Evolutionary conservation across 768 basidiomycete species (phyloP).

Genomic region (Candolleomyces eurysporus): DNA sequence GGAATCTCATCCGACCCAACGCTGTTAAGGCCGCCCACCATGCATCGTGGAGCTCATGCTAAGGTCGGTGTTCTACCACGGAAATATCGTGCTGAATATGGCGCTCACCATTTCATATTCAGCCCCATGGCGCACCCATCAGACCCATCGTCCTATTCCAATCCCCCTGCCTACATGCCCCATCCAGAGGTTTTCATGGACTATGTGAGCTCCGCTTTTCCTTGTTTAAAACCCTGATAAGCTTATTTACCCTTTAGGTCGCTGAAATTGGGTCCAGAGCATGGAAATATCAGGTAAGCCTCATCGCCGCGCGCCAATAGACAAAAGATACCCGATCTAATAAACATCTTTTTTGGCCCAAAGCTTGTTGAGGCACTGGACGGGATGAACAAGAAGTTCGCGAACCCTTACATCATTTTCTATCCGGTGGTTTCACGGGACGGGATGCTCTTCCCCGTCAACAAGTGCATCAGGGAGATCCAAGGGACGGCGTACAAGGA

Average conservation of each 20-base stretch:
- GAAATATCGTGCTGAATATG: neutral
- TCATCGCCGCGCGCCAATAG: constrained; percentile 9
- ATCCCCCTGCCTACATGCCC: constrained; percentile 60
- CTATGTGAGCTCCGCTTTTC: constrained; percentile 41
- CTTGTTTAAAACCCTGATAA: constrained; percentile 8
- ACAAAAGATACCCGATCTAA: constrained; percentile 12
- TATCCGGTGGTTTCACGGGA: constrained; percentile 76
- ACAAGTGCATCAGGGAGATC: constrained; percentile 73
- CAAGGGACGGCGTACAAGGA: constrained; percentile 64
- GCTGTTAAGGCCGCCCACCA: constrained; percentile 56
- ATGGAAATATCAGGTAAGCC: constrained; percentile 69
- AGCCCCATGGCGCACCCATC: constrained; percentile 48
- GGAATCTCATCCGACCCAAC: constrained; percentile 4
- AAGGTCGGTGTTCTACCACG: constrained; percentile 40
- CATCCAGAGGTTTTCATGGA: constrained; percentile 88
- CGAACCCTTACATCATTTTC: constrained; percentile 78
- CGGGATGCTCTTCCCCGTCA: constrained; percentile 79
- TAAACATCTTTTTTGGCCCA: constrained; percentile 4
- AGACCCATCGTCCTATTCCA: constrained; percentile 34
- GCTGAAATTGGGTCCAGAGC: constrained; percentile 69
- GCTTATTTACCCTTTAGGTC: constrained; percentile 38
- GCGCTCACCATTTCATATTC: constrained; percentile 2
- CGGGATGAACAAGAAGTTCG: constrained; percentile 77
- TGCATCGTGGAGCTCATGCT: constrained; percentile 74
- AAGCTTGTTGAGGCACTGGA: constrained; percentile 76